Evolutionary conservation across 1,284 basidiomycete genomes (phyloP), one percentile per base, ranked within the genome.

Genomic region (Stygiomarasmius scandens): DNA sequence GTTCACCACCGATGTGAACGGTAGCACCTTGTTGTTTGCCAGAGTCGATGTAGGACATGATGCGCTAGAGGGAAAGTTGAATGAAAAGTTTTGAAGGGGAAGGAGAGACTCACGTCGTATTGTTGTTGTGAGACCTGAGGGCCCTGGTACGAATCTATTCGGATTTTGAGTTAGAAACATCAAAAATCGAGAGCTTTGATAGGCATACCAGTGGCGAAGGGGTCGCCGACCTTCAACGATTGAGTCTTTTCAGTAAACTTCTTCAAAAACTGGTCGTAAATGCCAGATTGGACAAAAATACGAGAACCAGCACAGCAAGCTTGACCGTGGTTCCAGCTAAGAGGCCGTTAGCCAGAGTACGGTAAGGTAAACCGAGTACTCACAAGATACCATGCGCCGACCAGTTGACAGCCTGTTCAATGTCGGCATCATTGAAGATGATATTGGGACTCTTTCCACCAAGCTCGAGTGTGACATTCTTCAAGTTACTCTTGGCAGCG

Each of bases 1-100:
- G 85, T 63, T 83, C 80, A 41, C 96, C 96, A 45, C 96, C 96
- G 32, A 80, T 65, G 71, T 88, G 82, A 34, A 94, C 77, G 16
- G 76, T 94, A 32, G 95, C 95, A 55, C 95, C 95, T 55, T 90
- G 84, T 54, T 84, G 67, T 75, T 91, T 93, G 20, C 95, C 96
- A 10, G 86, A 83, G 63, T 95, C 76, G 73, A 98, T 95, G 79
- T 93, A 96, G 51, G 78, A 78, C 87, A 92, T 89, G 76, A 94
- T 89, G 64, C 92, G 81, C 84, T 85, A 4, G 32, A 25, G 10
- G 9, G 25, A 38, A 19, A n/a, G 6, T 47, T 47, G 12, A n/a
- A 6, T 16, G n/a, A 12, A 45, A 43, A 48, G 48, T n/a, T n/a
- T n/a, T n/a, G 3, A 41, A 23, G 19, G 12, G 24, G 76, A 64